Base-by-base conservation (phyloP, 2,329 filamentous ascomycete genomes). In the Metarhizium album region DNA sequence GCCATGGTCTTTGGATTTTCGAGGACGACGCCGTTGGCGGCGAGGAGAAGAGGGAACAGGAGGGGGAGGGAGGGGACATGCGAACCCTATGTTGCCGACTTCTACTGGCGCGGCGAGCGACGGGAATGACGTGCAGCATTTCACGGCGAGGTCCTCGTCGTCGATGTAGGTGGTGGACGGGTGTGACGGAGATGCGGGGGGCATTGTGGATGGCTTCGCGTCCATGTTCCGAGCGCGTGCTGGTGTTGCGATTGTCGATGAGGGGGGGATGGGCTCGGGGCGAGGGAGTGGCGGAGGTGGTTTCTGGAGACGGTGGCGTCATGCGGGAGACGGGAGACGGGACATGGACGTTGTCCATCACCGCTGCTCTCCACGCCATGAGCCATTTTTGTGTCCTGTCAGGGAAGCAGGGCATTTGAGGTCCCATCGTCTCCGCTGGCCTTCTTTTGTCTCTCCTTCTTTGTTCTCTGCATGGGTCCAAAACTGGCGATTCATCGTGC, bases 71-170 rank as follows among this genome's bases (percentile, higher is more conserved):
- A 18, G 14, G 22, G 27, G 29, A 3, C 13, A n/a, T 6, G 27
- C 61, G 14, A 60, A 72, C 70, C 67, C 60, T 42, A 70, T 59
- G 27, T 70, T 66, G 49, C 67, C 67, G 22, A 76, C 66, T 40
- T 75, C 70, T 50, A 78, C 64, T 9, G 76, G 75, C 27, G 60
- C 60, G 9, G 60, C 60, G 45, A 76, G 59, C 3, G 60, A 51
- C 45, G 70, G 13, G 33, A 35, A 14, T 35, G 33, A 64, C 29
- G 62, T 65, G 60, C 72, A 72, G 63, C 69, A 73, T 45, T 64
- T 63, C 14, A 58, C 49, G 2, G 58, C 62, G 48, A 66, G 62
- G 46, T 70, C 67, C 49, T 66, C 63, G 31, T 64, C 62, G 53
- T 65, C 64, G 20, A 63, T 59, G 51, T 49, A 50, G 29, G 46